phyloP scores from a whole-genome alignment of 495 filamentous ascomycete genomes.

The Barbatosphaeria neglecta region DNA sequence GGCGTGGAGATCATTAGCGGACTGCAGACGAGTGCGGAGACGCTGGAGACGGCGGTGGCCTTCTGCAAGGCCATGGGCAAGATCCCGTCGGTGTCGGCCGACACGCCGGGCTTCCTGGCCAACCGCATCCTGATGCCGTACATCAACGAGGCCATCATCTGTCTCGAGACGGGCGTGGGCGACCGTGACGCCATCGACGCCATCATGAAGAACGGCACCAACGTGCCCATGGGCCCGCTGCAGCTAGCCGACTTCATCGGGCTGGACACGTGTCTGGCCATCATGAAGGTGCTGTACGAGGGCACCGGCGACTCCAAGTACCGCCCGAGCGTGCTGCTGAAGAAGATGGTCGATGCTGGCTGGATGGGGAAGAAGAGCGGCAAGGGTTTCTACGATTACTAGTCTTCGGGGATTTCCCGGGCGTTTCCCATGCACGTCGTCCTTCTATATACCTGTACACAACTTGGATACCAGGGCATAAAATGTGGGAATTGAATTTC shows the following conservation, averaged over 20 bases:
- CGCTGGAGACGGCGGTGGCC: constrained; percentile 68
- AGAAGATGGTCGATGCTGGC: constrained; percentile 95
- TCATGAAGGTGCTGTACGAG: constrained; percentile 90
- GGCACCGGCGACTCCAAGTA: constrained; percentile 96
- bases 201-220: constrained; percentile 99
- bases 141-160: constrained; percentile 97
- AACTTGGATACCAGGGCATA: too few species aligned
- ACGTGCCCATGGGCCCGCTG: constrained; percentile 95
- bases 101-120: constrained; percentile 88
- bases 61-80: constrained; percentile 93
- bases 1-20: constrained; percentile 95
- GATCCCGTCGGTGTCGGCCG: constrained; percentile 71
- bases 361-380: constrained; percentile 97
- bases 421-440: too few species aligned
- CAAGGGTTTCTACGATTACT: constrained; percentile 92
- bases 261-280: constrained; percentile 88
- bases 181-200: constrained; percentile 80
- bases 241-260: constrained; percentile 95
- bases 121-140: constrained; percentile 99
- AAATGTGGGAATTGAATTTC: too few species aligned
- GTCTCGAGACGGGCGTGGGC: constrained; percentile 87
- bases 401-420: not conserved
- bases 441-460: too few species aligned
- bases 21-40: constrained; percentile 75
- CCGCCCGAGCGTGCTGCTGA: constrained; percentile 68